Base-by-base conservation (phyloP, 1,139 yeast species). In the Candida sanyaensis region DNA sequence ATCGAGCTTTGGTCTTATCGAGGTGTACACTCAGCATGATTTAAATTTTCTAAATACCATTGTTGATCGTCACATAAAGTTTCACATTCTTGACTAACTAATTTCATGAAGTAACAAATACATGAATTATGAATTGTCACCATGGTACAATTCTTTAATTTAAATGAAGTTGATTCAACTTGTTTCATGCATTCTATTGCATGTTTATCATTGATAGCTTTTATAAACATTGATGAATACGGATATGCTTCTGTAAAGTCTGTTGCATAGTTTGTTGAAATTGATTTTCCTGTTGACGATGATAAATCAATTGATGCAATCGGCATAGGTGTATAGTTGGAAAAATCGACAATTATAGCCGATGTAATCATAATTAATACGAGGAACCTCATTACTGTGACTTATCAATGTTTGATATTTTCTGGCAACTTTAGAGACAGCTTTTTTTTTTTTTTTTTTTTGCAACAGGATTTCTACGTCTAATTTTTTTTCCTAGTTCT, bases 151-250 rank as follows among this genome's bases (percentile, higher is more conserved):
- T 45, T 38, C 28, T 43, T 42, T 5, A 37, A 26, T n/a, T 45
- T 34, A 23, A 46, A 40, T 21, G 40, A 33, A 9, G 45, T 37
- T 8, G 30, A 32, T 43, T 43, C 48, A 8, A 34, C 31, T 26
- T 42, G 21, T 41, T 45, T 29, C 49, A 51, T 43, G 31, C 54
- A 51, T 38, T 45, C 47, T n/a, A 45, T 30, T n/a, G 41, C 26
- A 28, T 43, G 44, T 23, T 24, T 44, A 21, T 41, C 26, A 27
- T 38, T 45, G 31, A 46, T 44, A 7, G 47, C 26, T 27, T 46
- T 41, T 1, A 36, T 23, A 23, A 44, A 50, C 26, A 29, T 37
- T n/a, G 36, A 13, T 10, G 52, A 46, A 34, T 44, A 46, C 1
- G 52, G 51, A 42, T 31, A 37, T 12, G 32, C 8, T 21, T 37